Conservation (phyloP, 2,329 filamentous ascomycete genomes). For the Paracoccidioides lutzii region DNA sequence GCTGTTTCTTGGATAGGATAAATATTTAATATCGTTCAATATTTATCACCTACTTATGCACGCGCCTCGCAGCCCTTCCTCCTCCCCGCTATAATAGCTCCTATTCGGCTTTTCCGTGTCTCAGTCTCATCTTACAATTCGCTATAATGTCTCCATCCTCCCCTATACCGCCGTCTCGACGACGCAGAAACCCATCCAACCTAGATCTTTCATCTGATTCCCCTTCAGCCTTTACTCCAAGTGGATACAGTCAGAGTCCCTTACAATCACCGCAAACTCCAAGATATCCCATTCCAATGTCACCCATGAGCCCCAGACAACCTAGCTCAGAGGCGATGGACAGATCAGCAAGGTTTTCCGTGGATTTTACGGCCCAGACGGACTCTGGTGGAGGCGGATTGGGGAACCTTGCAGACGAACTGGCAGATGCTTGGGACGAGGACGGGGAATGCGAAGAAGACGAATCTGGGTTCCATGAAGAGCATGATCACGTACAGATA, state of each 20-base stretch:
- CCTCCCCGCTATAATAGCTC: slow-evolving; percentile 14
- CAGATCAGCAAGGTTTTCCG: slow-evolving; percentile 26
- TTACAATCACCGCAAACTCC: slow-evolving; percentile 24
- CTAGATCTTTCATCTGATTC: slow-evolving; percentile 27
- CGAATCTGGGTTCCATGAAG: slow-evolving; percentile 25
- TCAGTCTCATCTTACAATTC: background rate
- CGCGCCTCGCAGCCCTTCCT: slow-evolving; percentile 6
- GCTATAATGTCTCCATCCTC: slow-evolving; percentile 17
- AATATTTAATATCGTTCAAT: background rate
- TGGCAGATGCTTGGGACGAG: slow-evolving; percentile 46
- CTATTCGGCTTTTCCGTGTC: slow-evolving; percentile 21
- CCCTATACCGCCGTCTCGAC: slow-evolving; percentile 23
- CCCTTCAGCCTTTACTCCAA: slow-evolving; percentile 19
- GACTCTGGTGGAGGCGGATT: slow-evolving; percentile 35
- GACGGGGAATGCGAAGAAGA: slow-evolving; percentile 38
- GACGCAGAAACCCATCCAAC: slow-evolving; percentile 25
- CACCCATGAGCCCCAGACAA: slow-evolving; percentile 27
- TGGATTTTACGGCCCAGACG: slow-evolving; percentile 24
- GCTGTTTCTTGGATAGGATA: background rate
- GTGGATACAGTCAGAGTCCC: slow-evolving; percentile 22
- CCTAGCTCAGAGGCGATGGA: slow-evolving; percentile 25
- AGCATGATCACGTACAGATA: slow-evolving; percentile 14
- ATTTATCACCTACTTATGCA: background rate
- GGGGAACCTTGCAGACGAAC: slow-evolving; percentile 51
- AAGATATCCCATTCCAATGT: slow-evolving; percentile 25